phyloP scores from a whole-genome alignment of 2,329 filamentous ascomycete genomes.

The Colletotrichum incanum region DNA sequence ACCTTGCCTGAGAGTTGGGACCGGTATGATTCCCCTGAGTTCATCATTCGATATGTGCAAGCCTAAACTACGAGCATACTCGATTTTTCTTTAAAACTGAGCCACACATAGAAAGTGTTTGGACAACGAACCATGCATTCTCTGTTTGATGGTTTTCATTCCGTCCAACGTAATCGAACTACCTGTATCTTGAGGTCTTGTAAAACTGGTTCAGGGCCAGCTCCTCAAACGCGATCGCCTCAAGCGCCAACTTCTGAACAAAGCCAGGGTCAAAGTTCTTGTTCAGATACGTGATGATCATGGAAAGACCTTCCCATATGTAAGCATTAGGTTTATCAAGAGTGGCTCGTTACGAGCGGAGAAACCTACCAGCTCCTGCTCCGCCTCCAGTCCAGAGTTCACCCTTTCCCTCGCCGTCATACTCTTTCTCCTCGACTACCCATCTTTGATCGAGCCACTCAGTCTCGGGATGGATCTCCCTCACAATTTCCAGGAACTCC shows the following conservation, averaged over 20 bases:
- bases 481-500: constrained; percentile 48
- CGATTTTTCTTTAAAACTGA: not conserved
- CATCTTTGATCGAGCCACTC: constrained; percentile 58
- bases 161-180: too few relatives aligned
- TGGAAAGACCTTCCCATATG: not conserved
- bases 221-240: constrained; percentile 25
- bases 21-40: constrained; percentile 56
- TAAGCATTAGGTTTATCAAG: not conserved
- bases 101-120: too few relatives aligned
- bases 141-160: not conserved
- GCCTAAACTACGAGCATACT: not conserved
- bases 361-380: constrained; percentile 53
- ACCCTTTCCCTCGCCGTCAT: constrained; percentile 47
- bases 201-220: constrained; percentile 38
- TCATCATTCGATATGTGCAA: constrained; percentile 60
- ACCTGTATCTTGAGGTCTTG: constrained; percentile 14
- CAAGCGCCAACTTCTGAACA: constrained; percentile 29
- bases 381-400: constrained; percentile 57
- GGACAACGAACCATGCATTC: not conserved
- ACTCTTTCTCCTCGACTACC: constrained; percentile 54
- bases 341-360: too few relatives aligned
- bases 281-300: constrained; percentile 35
- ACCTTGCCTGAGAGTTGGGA: constrained; percentile 42
- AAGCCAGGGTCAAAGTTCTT: constrained; percentile 35
- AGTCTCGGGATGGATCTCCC: constrained; percentile 50